Base-by-base conservation (phyloP, 1,284 basidiomycete genomes). In the Pseudomicrostroma phylloplanum region DNA sequence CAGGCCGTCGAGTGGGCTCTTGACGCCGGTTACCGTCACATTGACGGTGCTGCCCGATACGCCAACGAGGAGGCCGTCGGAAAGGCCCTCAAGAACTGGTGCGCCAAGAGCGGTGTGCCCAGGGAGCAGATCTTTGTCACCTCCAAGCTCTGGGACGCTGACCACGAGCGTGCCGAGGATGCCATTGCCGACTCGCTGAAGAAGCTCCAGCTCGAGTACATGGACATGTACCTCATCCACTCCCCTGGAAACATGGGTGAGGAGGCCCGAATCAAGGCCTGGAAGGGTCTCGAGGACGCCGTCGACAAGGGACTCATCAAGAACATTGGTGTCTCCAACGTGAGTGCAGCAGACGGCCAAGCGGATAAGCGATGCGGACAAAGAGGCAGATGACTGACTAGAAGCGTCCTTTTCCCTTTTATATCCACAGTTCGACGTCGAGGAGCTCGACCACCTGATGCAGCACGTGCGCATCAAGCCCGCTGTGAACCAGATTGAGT, bases 51-150 rank as follows among this genome's bases (percentile, higher is more conserved):
- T 42, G 70, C 74, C 43, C 76, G 74, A 41, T 77, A 78, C 62
- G 69, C 69, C 60, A 78, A 79, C 69, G 73, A 80, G 66, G 76
- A 79, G 64, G 72, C 74, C 43, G 77, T 80, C 43, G 79, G 76
- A 40, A 69, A 72, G 39, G 80, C 73, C 25, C 66, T 79, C 62
- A 71, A 73, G 65, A 69, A 74, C 59, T 78, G 71, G 67, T 66
- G 66, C 61, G 57, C 65, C 61, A 63, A 64, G 2, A 61, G 69
- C 62, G 74, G 77, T 53, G 73, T 79, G 1, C 65, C 73, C 41
- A 74, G 79, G 48, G 68, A 71, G 55, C 71, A 80, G 58, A 68
- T 80, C 56, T 80, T 79, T 68, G 75, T 80, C 66, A 80, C 79
- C 59, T 74, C 77, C 48, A 79, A 79, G 71, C 73, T 76, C 54